phyloP scores from a whole-genome alignment of 208 protist species.

The Trypanosoma melophagium region DNA sequence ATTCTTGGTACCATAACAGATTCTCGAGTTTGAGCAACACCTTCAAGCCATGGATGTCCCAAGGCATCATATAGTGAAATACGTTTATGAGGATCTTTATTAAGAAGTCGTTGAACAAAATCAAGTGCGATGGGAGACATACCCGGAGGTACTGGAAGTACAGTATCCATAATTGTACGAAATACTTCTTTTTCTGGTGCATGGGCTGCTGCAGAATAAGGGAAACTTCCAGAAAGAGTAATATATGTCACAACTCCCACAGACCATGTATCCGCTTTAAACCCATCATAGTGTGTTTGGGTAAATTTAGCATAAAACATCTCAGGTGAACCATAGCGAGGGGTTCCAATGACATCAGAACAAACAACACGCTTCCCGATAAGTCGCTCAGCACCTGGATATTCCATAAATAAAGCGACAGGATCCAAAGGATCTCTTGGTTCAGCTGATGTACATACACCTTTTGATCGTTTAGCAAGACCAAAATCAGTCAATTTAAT shows the following conservation, averaged over 20 bases:
- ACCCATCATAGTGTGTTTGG: constrained; percentile 92
- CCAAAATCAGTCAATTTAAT: constrained; percentile 93
- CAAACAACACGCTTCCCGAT: constrained; percentile 82
- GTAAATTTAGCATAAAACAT: constrained; percentile 93
- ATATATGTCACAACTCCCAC: constrained; percentile 97
- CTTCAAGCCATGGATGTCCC: constrained; percentile 86
- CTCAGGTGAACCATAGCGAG: constrained; percentile 88
- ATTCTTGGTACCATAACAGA: constrained; percentile 74
- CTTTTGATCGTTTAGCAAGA: constrained; percentile 77
- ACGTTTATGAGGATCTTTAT: constrained; percentile 89
- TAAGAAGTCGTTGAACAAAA: constrained; percentile 84
- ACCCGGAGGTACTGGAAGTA: constrained; percentile 68
- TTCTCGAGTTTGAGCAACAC: constrained; percentile 63
- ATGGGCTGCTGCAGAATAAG: constrained; percentile 91
- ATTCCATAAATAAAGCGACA: constrained; percentile 74
- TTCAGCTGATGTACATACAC: constrained; percentile 66
- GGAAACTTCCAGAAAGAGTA: constrained; percentile 95
- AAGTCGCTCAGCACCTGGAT: constrained; percentile 75
- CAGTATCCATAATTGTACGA: constrained; percentile 83
- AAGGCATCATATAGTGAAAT: constrained; percentile 84
- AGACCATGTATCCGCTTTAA: constrained; percentile 95
- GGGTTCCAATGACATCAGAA: constrained; percentile 89
- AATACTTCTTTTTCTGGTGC: constrained; percentile 92
- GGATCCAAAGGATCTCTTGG: constrained; percentile 64
- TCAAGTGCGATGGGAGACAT: constrained; percentile 70